phyloP scores from a whole-genome alignment of 352 stramenopile species.

The Phytophthora cajani region DNA sequence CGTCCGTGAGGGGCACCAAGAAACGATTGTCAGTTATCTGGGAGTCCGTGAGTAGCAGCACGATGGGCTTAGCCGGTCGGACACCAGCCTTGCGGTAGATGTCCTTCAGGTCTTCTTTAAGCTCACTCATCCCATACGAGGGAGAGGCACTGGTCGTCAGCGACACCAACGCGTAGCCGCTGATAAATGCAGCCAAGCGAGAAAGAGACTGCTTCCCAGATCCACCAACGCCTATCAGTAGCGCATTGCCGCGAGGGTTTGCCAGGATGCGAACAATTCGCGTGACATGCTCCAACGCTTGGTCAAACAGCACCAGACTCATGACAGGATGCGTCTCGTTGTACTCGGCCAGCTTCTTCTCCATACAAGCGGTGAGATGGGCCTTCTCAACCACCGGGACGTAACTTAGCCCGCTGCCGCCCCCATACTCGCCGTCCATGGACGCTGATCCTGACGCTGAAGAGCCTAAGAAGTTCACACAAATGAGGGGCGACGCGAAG shows the following conservation, averaged over 20 bases:
- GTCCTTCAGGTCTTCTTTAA: conserved; percentile 91
- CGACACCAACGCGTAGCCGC: conserved; percentile 70
- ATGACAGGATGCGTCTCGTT: conserved; percentile 95
- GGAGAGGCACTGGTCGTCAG: conserved; percentile 64
- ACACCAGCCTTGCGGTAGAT: conserved; percentile 89
- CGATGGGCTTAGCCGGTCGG: conserved; percentile 84
- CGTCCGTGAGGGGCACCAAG: conserved; percentile 87
- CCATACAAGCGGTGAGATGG: conserved; percentile 59
- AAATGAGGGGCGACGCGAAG: conserved; percentile 76
- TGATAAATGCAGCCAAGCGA: conserved; percentile 91
- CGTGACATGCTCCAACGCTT: conserved; percentile 90
- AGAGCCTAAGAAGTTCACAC: conserved; percentile 62
- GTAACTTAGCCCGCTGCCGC: conserved; percentile 44
- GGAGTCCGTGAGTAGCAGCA: conserved; percentile 90
- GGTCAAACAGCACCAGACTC: conserved; percentile 93
- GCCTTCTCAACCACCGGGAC: conserved; percentile 57
- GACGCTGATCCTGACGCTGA: conserved; percentile 8
- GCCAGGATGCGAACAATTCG: conserved; percentile 89
- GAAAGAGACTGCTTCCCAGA: conserved; percentile 92
- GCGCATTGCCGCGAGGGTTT: conserved; percentile 76
- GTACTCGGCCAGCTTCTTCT: conserved; percentile 81
- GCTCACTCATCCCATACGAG: conserved; percentile 74
- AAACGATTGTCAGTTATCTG: conserved; percentile 89
- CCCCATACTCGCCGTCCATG: conserved; percentile 20
- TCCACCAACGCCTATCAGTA: conserved; percentile 87